Percentiles rank a stretch among this genome's conserved stretches.
These are phyloP conservation scores for Kuraishia floccosa DNA, from an alignment of 805 yeast species.

Conservation along the genomic window DNA sequence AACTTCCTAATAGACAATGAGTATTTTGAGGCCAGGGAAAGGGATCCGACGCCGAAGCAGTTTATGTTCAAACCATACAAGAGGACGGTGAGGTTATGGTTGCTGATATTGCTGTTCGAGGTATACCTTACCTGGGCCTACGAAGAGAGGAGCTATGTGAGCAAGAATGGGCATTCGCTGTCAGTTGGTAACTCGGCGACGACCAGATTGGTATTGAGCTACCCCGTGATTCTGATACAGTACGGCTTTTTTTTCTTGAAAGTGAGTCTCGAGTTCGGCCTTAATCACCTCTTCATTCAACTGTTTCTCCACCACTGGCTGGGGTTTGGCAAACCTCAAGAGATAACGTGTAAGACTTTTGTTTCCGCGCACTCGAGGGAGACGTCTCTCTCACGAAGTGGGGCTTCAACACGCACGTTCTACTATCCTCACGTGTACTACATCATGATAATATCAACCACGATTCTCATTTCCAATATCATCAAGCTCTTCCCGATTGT, in stretches of 20 bases:
- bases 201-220: constrained; percentile 16
- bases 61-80: constrained; percentile 1
- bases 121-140: constrained; percentile 89
- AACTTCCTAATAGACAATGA: constrained; percentile 35
- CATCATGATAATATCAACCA: constrained; percentile 41
- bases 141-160: constrained; percentile 49
- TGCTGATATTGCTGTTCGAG: constrained; percentile 68
- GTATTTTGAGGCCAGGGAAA: constrained; percentile 5
- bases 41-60: constrained; percentile 1
- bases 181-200: constrained; percentile 10
- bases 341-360: constrained; percentile 8
- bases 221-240: constrained; percentile 31
- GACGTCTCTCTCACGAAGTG: constrained; percentile 2
- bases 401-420: constrained; percentile 5
- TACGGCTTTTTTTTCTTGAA: constrained; percentile 44
- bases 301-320: constrained; percentile 16
- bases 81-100: constrained; percentile 28
- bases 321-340: constrained; percentile 16
- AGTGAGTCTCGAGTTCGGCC: constrained; percentile 25
- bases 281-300: constrained; percentile 18
- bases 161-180: constrained; percentile 5
- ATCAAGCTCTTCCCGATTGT: constrained; percentile 82
- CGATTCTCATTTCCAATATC: constrained; percentile 66
- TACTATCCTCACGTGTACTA: constrained; percentile 21
- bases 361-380: neutral